Evolutionary conservation across 768 basidiomycete species (phyloP).

Genomic region (Trametes gibbosa): DNA sequence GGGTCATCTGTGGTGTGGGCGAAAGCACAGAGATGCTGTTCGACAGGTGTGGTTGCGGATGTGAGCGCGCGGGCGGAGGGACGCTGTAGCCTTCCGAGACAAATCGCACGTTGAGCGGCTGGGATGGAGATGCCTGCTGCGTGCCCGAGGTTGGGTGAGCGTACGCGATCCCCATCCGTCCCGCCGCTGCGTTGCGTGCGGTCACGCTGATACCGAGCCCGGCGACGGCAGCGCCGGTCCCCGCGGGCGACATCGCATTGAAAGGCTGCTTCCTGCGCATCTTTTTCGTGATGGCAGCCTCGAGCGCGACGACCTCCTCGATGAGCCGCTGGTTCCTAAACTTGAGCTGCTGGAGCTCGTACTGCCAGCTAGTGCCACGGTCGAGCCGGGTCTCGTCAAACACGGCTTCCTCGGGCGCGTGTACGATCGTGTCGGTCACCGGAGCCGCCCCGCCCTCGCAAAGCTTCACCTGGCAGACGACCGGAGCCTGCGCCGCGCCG

Average conservation of each 20-base stretch:
- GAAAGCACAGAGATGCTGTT: neutral
- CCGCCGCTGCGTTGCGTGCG: neutral
- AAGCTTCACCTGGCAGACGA: constrained; percentile 30
- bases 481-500: constrained; percentile 12
- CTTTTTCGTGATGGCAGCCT: constrained; percentile 24
- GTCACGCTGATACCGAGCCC: neutral
- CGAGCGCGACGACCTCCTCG: constrained; percentile 53
- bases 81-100: constrained; percentile 5
- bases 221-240: neutral
- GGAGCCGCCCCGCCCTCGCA: constrained; percentile 16
- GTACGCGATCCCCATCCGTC: neutral
- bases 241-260: neutral
- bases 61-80: neutral
- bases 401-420: constrained; percentile 39
- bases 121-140: neutral
- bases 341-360: constrained; percentile 82
- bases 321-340: constrained; percentile 63
- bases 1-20: neutral
- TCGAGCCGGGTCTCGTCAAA: constrained; percentile 71
- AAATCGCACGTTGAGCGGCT: constrained; percentile 17
- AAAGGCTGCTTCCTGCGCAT: constrained; percentile 12
- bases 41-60: neutral
- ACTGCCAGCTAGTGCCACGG: constrained; percentile 86
- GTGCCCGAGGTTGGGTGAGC: neutral
- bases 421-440: constrained; percentile 11